A percentile compares a stretch with the other conserved stretches of the same genome.
Evolutionary conservation across 2,329 filamentous ascomycete species (phyloP).

Genomic region (Lecanicillium sp.): DNA sequence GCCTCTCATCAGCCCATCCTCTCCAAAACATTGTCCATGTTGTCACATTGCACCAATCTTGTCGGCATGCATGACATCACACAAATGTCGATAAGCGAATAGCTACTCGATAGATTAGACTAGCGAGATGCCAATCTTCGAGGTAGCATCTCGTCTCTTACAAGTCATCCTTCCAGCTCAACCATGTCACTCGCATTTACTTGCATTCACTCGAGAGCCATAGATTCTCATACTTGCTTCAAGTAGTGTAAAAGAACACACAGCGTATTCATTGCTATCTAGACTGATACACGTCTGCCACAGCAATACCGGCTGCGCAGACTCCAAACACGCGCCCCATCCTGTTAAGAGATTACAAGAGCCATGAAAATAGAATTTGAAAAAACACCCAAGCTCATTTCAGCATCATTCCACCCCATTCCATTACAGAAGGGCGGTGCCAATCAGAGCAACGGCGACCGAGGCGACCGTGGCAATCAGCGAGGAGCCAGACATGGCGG

Average conservation of each 20-base stretch:
- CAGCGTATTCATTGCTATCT: slow-evolving; percentile 11
- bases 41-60: no score
- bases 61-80: no score
- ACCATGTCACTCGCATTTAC: no score
- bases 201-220: no score
- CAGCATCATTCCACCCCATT: not conserved
- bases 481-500: slow-evolving; percentile 22
- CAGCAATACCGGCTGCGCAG: slow-evolving; percentile 1
- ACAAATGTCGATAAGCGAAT: no score
- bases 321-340: slow-evolving; percentile 2
- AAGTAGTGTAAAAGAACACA: not conserved
- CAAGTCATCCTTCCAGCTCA: no score
- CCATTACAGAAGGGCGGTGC: slow-evolving; percentile 7
- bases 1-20: no score
- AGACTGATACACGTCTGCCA: slow-evolving; percentile 11
- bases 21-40: no score
- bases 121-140: no score
- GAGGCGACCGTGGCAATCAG: slow-evolving; percentile 23
- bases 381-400: slow-evolving; percentile 1
- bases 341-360: slow-evolving; percentile 5
- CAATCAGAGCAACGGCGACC: slow-evolving; percentile 28
- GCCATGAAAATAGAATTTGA: slow-evolving; percentile 6
- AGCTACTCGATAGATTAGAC: no score
- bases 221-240: no score
- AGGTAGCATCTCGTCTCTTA: no score